Evolutionary conservation across 2,329 filamentous ascomycete species (phyloP).

Genomic region (Coniella lustricola): DNA sequence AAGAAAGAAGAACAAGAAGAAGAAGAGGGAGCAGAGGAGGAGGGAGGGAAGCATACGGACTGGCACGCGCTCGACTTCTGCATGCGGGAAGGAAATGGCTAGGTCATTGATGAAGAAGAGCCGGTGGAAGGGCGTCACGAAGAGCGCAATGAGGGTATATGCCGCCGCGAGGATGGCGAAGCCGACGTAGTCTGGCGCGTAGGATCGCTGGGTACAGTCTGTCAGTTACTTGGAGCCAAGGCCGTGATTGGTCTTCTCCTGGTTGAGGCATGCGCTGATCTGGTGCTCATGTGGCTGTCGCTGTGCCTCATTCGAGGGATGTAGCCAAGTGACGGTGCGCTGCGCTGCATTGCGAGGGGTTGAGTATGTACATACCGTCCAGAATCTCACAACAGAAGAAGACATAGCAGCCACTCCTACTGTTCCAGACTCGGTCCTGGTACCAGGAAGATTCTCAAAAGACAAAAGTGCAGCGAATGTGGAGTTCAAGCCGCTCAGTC

Average conservation of each 20-base stretch:
- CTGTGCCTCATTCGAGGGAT: too few species aligned
- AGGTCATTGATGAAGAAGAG: slow-evolving; percentile 88
- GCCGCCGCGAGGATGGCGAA: slow-evolving; percentile 61
- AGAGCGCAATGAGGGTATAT: slow-evolving; percentile 59
- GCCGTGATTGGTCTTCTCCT: too few species aligned
- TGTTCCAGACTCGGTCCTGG: too few species aligned
- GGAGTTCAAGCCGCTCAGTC: slow-evolving; percentile 33
- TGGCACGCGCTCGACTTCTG: slow-evolving; percentile 74
- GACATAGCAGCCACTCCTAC: not conserved
- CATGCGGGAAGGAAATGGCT: slow-evolving; percentile 79
- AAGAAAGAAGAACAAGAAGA: not conserved
- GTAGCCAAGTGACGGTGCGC: too few species aligned
- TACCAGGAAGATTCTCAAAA: too few species aligned
- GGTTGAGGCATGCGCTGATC: too few species aligned
- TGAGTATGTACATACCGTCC: slow-evolving; percentile 32
- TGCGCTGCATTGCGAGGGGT: too few species aligned
- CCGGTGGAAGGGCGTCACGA: slow-evolving; percentile 82
- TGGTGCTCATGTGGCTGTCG: too few species aligned
- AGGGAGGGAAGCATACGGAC: slow-evolving; percentile 46
- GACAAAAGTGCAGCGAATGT: too few species aligned
- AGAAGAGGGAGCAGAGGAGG: not conserved
- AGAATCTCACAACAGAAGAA: slow-evolving; percentile 34
- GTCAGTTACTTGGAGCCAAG: too few species aligned
- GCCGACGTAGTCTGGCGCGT: slow-evolving; percentile 83
- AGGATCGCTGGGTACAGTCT: slow-evolving; percentile 54